A percentile compares a stretch with the other conserved stretches of the same genome.
These are phyloP conservation scores for Bombardia bombarda DNA, from an alignment of 495 filamentous ascomycete genomes.

Conservation along the genomic window DNA sequence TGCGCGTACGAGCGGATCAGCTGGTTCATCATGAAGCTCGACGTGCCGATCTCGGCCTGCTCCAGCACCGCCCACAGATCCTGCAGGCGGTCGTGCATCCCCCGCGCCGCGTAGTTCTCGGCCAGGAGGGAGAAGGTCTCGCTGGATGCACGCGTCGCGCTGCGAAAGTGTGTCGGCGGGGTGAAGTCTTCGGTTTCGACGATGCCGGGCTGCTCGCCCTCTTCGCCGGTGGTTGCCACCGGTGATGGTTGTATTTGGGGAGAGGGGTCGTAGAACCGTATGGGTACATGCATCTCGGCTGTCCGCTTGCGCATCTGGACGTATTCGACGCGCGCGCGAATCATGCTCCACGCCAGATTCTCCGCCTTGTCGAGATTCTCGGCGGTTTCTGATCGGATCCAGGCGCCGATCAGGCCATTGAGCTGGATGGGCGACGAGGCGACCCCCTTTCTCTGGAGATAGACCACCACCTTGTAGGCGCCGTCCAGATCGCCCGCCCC, in stretches of 20 bases:
- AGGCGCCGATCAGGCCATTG: constrained; percentile 69
- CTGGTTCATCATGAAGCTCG: constrained; percentile 70
- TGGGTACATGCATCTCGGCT: constrained; percentile 2
- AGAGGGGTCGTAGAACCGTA: constrained; percentile 14
- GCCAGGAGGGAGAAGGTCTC: constrained; percentile 74
- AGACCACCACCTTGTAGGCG: constrained; percentile 56
- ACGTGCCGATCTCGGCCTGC: constrained; percentile 52
- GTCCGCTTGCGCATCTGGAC: constrained; percentile 31
- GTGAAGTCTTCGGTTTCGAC: too few species aligned
- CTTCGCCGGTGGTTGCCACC: constrained; percentile 24
- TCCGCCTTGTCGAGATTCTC: constrained; percentile 54
- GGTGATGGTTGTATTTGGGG: too few species aligned
- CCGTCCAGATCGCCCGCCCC: constrained; percentile 62
- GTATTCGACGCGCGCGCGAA: constrained; percentile 54
- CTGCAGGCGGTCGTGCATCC: constrained; percentile 46
- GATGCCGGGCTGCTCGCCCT: constrained; percentile 9
- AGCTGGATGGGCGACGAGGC: constrained; percentile 59
- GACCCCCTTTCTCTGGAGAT: constrained; percentile 60
- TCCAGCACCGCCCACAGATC: constrained; percentile 50
- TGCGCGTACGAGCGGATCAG: constrained; percentile 55
- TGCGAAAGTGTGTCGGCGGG: too few species aligned
- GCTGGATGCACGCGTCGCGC: constrained; percentile 46
- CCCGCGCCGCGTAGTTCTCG: constrained; percentile 57
- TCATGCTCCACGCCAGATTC: constrained; percentile 68
- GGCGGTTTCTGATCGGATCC: constrained; percentile 53